These are phyloP conservation scores for Suillus brevipes DNA, from an alignment of 768 basidiomycete genomes.

Conservation along the genomic window DNA sequence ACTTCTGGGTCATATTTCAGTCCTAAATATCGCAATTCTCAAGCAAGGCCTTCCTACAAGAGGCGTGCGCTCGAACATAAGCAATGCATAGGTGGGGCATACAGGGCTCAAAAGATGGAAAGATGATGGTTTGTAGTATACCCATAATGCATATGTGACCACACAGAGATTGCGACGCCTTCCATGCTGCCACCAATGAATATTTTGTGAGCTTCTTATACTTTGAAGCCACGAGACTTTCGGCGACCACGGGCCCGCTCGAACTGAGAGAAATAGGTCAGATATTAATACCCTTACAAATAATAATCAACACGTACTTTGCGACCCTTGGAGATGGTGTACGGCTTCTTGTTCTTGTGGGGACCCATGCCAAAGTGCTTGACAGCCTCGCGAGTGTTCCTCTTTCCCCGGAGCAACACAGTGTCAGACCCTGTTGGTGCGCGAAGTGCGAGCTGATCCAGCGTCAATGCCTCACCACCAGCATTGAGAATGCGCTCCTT, in stretches of 20 bases:
- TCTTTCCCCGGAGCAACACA: conserved; percentile 87
- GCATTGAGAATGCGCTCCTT: conserved; percentile 94
- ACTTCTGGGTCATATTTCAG: background rate
- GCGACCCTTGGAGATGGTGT: conserved; percentile 94
- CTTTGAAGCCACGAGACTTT: conserved; percentile 97
- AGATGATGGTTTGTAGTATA: conserved; percentile 24
- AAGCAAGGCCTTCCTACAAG: background rate
- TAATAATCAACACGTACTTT: conserved; percentile 52
- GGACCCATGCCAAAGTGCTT: conserved; percentile 99
- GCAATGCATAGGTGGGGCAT: conserved; percentile 28
- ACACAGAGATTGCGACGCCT: conserved; percentile 20
- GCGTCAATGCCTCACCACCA: conserved; percentile 91
- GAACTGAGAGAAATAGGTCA: conserved; percentile 53
- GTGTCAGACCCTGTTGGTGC: conserved; percentile 96
- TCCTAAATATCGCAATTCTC: background rate
- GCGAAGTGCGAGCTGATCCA: conserved; percentile 95
- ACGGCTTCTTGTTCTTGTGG: conserved; percentile 98
- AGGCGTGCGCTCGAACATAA: conserved; percentile 16
- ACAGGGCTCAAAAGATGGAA: conserved; percentile 20
- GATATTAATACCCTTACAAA: background rate
- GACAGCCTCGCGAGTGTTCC: conserved; percentile 91
- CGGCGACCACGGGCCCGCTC: conserved; percentile 98
- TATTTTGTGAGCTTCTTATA: conserved; percentile 53
- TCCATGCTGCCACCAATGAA: conserved; percentile 29
- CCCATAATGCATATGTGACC: conserved; percentile 36